Conservation (phyloP, 2,329 filamentous ascomycete genomes). For the Pseudofabraea citricarpa region DNA sequence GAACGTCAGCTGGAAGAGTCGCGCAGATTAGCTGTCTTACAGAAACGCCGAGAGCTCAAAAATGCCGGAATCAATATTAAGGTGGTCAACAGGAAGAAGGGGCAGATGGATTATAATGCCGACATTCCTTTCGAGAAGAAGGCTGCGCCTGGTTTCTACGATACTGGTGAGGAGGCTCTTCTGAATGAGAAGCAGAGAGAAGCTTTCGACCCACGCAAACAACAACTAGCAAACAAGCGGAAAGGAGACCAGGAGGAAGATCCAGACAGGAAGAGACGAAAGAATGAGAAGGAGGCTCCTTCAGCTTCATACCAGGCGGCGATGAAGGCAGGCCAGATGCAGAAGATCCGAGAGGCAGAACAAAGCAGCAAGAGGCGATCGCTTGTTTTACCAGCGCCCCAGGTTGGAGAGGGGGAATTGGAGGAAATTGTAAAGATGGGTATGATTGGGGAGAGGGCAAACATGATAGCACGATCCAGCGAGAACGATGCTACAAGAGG, state of each 20-base stretch:
- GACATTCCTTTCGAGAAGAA: conserved; percentile 98
- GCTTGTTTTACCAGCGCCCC: conserved; percentile 80
- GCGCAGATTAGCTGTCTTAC: conserved; percentile 78
- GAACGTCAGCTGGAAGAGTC: conserved; percentile 96
- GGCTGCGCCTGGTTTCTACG: conserved; percentile 84
- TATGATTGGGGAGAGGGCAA: conserved; percentile 84
- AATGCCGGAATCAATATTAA: conserved; percentile 98
- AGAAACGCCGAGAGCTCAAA: conserved; percentile 95
- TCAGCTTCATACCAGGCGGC: conserved; percentile 80
- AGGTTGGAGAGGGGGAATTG: conserved; percentile 87
- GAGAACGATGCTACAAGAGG: conserved; percentile 84
- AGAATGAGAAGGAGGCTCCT: conserved; percentile 79
- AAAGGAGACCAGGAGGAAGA: conserved; percentile 90
- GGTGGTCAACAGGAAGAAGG: conserved; percentile 83
- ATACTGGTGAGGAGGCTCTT: conserved; percentile 77
- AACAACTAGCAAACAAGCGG: conserved; percentile 85
- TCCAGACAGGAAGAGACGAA: conserved; percentile 73
- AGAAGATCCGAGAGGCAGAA: conserved; percentile 92
- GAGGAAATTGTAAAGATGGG: conserved; percentile 99
- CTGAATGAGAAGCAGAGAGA: conserved; percentile 80
- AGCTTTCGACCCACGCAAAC: conserved; percentile 87
- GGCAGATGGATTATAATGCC: conserved; percentile 99
- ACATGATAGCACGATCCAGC: conserved; percentile 65
- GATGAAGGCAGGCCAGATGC: conserved; percentile 87
- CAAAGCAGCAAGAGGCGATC: conserved; percentile 88